Base-by-base conservation (phyloP, 2,329 filamentous ascomycete genomes). In the Trichophyton equinum region DNA sequence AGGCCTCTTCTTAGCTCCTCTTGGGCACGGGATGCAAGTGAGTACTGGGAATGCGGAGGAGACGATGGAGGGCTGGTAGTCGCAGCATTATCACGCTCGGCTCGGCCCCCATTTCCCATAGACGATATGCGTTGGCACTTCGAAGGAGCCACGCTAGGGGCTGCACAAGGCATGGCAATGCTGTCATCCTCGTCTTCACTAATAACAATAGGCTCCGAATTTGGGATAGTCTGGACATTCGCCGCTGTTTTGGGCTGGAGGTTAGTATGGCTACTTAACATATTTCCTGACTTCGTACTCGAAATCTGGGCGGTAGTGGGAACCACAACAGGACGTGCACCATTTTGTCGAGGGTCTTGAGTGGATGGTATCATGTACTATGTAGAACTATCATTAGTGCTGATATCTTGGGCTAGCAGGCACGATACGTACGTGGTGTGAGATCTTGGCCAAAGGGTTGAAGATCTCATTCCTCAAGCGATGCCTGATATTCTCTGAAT, bases 361-460 rank as follows among this genome's bases (percentile, higher is more conserved):
- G 27, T 33, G 9, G 49, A 53, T 18, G 55, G 55, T 20, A 57
- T 40, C n/a, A 42, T 57, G 40, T 57, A 57, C 55, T 57, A 57
- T 33, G n/a, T 27, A 40, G 11, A 40, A 44, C 9, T 15, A 40
- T 8, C 42, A 18, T 25, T 9, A n/a, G n/a, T 20, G 4, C 15
- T 56, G 30, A 30, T 7, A 30, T 8, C 11, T 8, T 15, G 18
- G 18, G 9, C 8, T 15, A 42, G 33, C 53, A 18, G n/a, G 13
- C n/a, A 13, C 20, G n/a, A 6, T 15, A 62, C 69, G 64, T 64
- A 72, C 71, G 60, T 71, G 65, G 46, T 72, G 69, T 40, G 64
- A 25, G n/a, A 73, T 71, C 57, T 73, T 72, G 20, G 65, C 64
- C 62, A 71, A 65, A 2, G 71, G 71, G 36, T 71, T 62, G 18